Evolutionary conservation across 305 asterid species (phyloP).

Genomic region (Ilex paraguariensis): DNA sequence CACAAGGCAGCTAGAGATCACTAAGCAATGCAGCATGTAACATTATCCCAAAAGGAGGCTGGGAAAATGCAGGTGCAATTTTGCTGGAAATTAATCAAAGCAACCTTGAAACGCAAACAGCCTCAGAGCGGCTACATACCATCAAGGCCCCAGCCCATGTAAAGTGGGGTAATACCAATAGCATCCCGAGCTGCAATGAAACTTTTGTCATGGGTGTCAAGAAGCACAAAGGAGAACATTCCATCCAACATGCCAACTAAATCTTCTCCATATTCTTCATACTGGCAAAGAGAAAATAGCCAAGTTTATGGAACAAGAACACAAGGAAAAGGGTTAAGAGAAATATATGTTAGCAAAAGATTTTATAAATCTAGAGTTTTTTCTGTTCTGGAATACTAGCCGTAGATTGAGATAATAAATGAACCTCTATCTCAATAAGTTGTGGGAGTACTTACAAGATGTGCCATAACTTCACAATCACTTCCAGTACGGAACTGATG

Average conservation of each 20-base stretch:
- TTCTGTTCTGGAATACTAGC: too few relatives aligned
- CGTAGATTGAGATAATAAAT: too few relatives aligned
- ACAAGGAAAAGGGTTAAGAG: constrained; percentile 8
- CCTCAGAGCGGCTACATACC: constrained; percentile 37
- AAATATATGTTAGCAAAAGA: background rate
- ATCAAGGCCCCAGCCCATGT: constrained; percentile 99
- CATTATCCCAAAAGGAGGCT: constrained; percentile 5
- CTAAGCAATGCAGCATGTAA: constrained; percentile 6
- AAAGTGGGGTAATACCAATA: constrained; percentile 97
- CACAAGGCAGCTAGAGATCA: constrained; percentile 12
- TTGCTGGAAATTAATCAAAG: background rate
- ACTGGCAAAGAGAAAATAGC: constrained; percentile 35
- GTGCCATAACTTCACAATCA: too few relatives aligned
- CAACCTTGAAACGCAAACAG: background rate
- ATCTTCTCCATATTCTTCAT: constrained; percentile 97
- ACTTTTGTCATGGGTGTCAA: constrained; percentile 92
- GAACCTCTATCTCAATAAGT: too few relatives aligned
- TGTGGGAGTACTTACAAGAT: too few relatives aligned
- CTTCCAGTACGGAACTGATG: too few relatives aligned
- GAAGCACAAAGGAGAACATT: constrained; percentile 98
- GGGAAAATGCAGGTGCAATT: constrained; percentile 4
- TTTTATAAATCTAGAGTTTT: background rate
- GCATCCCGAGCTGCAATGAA: constrained; percentile 99
- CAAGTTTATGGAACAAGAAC: constrained; percentile 13
- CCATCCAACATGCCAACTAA: constrained; percentile 96